Conservation (phyloP, 2,329 filamentous ascomycete species). For the Hypoxylon rubiginosum region DNA sequence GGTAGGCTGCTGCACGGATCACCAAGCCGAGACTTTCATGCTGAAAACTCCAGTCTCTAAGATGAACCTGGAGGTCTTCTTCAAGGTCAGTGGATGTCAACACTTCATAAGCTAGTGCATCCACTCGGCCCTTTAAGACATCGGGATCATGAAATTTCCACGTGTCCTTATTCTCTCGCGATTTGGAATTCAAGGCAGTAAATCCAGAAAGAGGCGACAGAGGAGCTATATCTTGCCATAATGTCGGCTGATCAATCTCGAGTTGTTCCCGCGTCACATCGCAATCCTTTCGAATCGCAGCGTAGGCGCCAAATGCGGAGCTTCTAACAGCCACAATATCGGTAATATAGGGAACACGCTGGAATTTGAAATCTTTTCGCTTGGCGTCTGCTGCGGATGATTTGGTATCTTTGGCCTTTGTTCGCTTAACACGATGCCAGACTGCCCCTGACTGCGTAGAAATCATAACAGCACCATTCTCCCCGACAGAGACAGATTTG, state of each 20-base stretch:
- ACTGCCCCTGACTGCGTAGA: constrained; percentile 93
- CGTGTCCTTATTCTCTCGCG: constrained; percentile 56
- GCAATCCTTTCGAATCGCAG: constrained; percentile 86
- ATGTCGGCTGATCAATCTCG: constrained; percentile 71
- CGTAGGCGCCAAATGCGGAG: constrained; percentile 90
- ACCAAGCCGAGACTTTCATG: constrained; percentile 60
- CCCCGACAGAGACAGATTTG: constrained; percentile 87
- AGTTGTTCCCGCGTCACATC: constrained; percentile 82
- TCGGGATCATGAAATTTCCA: constrained; percentile 58
- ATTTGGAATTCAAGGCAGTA: constrained; percentile 56
- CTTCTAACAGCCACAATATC: constrained; percentile 86
- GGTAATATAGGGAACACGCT: constrained; percentile 88
- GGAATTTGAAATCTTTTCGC: constrained; percentile 94
- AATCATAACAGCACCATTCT: constrained; percentile 94
- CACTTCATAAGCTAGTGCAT: constrained; percentile 64
- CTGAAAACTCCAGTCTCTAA: constrained; percentile 57
- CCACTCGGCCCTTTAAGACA: constrained; percentile 66
- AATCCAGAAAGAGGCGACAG: constrained; percentile 78
- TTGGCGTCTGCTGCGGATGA: constrained; percentile 64
- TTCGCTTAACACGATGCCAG: constrained; percentile 87
- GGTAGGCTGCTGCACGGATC: constrained; percentile 70
- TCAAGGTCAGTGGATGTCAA: constrained; percentile 76
- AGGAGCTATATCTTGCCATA: constrained; percentile 81
- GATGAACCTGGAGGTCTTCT: constrained; percentile 67
- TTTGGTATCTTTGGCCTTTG: constrained; percentile 79